A percentile compares a stretch with the other conserved stretches of the same genome.
phyloP scores from a whole-genome alignment of 2,329 filamentous ascomycete genomes.

The Ascochyta rabiei region DNA sequence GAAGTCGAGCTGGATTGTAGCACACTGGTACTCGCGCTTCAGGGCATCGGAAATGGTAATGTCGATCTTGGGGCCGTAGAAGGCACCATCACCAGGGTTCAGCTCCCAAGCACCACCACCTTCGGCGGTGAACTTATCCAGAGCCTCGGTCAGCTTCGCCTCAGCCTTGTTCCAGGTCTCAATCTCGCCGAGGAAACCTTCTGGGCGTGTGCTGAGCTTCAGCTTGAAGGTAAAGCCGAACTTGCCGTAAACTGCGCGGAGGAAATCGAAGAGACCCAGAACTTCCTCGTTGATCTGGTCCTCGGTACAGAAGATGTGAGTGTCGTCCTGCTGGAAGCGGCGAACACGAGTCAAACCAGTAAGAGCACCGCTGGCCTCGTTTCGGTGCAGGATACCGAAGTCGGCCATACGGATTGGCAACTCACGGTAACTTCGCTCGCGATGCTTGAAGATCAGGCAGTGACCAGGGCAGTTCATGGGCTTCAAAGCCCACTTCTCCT shows the following conservation, averaged over 20 bases:
- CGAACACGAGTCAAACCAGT: constrained; percentile 90
- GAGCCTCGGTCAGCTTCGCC: constrained; percentile 74
- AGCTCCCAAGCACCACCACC: constrained; percentile 79
- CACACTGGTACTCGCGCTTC: constrained; percentile 83
- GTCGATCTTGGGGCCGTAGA: constrained; percentile 98
- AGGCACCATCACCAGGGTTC: constrained; percentile 94
- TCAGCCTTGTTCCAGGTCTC: constrained; percentile 92
- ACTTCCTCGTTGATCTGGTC: constrained; percentile 81
- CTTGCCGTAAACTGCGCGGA: constrained; percentile 78
- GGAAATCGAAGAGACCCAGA: constrained; percentile 83
- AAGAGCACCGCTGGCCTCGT: constrained; percentile 91
- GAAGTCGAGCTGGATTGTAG: constrained; percentile 94
- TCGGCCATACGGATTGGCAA: constrained; percentile 92
- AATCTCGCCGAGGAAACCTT: constrained; percentile 86
- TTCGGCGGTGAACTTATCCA: constrained; percentile 71
- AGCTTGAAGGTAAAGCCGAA: constrained; percentile 92
- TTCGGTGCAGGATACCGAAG: constrained; percentile 93
- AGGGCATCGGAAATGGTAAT: constrained; percentile 91
- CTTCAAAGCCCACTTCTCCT: constrained; percentile 84
- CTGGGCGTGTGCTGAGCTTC: constrained; percentile 88
- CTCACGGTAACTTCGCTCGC: constrained; percentile 85
- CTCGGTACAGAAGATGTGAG: constrained; percentile 91
- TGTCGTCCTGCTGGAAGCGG: constrained; percentile 94
- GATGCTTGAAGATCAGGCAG: constrained; percentile 83
- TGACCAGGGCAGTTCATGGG: constrained; percentile 99